Base-by-base conservation (phyloP, 352 stramenopile species). In the Globisporangium spiculum region DNA sequence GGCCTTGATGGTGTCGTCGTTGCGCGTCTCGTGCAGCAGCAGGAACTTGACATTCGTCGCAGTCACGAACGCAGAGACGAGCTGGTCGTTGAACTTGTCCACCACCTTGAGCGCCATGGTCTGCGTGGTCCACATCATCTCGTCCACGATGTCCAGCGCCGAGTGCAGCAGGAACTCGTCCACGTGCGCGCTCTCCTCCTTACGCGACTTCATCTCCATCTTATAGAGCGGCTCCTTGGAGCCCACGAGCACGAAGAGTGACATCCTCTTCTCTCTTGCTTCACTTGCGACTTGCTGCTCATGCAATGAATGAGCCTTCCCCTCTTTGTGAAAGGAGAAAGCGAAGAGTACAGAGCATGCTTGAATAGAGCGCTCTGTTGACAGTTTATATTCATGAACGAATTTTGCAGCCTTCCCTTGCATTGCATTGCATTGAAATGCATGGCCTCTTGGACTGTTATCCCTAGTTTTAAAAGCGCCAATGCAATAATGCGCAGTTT, bases 81-180 rank as follows among this genome's bases (percentile, higher is more conserved):
- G 90, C 75, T 99, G 96, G 71, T 98, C 93, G 80, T 99, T 99
- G 72, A 99, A 98, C 79, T 97, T 89, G 77, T 97, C 91, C 32
- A 97, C 91, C 46, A 96, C 83, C 48, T 93, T 94, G 56, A 98
- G 86, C 73, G 91, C 97, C 94, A 96, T 98, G 84, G 78, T 84
- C 60, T 89, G 91, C 54, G 93, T 97, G 18, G 93, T 97, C 95
- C 93, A 99, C 80, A 97, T 95, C 65, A 93, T 86, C 69, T 98
- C 94, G 69, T 99, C 94, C 22, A 99, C 95, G 61, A 99, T 88
- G 79, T 99, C 97, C 57, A 99, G 79, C 56, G 96, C 90, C n/a
- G 96, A 98, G 78, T 99, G 96, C n/a, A 99, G 77, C 18, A 99
- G 88, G 77, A 99, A 99, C 75, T 99, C 97, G 75, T 98, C 97